Evolutionary conservation across 768 basidiomycete genomes (phyloP), one percentile per base, ranked within the genome.

Genomic region (Mycena filopes): DNA sequence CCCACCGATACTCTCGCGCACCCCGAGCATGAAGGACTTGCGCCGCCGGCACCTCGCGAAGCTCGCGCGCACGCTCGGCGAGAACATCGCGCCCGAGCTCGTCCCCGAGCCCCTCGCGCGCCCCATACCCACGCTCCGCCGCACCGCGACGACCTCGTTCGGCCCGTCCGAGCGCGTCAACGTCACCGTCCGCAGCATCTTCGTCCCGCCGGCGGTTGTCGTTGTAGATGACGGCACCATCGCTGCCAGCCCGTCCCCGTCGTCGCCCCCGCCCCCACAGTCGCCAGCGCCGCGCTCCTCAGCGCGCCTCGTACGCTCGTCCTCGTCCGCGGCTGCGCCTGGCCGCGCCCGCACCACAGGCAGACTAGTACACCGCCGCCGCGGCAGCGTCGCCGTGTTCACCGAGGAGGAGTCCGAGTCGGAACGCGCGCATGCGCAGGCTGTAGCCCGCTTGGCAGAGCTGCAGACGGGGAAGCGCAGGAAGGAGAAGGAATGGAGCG

Each of bases 401-500:
- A 26, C n/a, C 43, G 18, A 28, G 23, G 33, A 50, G 23, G 57
- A n/a, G n/a, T n/a, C n/a, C n/a, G n/a, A n/a, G n/a, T n/a, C n/a
- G n/a, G n/a, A n/a, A n/a, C n/a, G n/a, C n/a, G n/a, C n/a, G n/a
- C n/a, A n/a, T n/a, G n/a, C n/a, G n/a, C n/a, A n/a, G n/a, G n/a
- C n/a, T n/a, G n/a, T n/a, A n/a, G n/a, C n/a, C n/a, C n/a, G n/a
- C n/a, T n/a, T n/a, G n/a, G n/a, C n/a, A n/a, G 65, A 48, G 15
- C 33, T 61, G 40, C 21, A 25, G 23, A 42, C 41, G 12, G 59
- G 64, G n/a, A 55, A 33, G 55, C 50, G 66, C 15, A 31, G 62
- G 23, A 59, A 55, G 51, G 67, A 65, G 42, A 55, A 46, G 55
- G 67, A 56, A 25, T 68, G 67, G 67, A 68, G 62, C 31, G 67